Conservation (phyloP, 2,329 filamentous ascomycete species). For the Immersiporthe knoxdaviesiana region DNA sequence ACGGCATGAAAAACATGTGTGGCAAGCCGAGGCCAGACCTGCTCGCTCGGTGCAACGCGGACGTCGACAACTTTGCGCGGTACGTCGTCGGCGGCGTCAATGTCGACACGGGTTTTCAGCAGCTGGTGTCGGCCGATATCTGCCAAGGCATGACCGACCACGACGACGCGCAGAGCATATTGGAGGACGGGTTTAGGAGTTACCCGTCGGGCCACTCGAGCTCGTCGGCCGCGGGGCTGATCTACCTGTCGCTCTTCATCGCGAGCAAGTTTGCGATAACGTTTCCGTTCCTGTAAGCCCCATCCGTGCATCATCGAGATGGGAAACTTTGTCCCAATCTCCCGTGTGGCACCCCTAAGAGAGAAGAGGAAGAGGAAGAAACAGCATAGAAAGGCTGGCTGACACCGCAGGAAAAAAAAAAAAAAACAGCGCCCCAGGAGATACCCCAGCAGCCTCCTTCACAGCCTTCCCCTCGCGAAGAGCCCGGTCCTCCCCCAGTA, state of each 20-base stretch:
- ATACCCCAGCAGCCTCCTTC: conserved; percentile 51
- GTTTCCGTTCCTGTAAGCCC: conserved; percentile 62
- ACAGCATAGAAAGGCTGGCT: neutral
- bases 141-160: conserved; percentile 61
- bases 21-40: conserved; percentile 79
- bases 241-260: conserved; percentile 86
- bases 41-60: conserved; percentile 77
- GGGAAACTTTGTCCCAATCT: neutral
- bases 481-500: conserved; percentile 32
- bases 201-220: conserved; percentile 81
- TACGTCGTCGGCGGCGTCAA: conserved; percentile 67
- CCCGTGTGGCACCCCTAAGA: no score
- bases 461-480: conserved; percentile 76
- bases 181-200: conserved; percentile 82
- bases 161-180: conserved; percentile 51
- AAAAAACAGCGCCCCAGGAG: conserved; percentile 41
- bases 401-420: neutral
- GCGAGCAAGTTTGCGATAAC: conserved; percentile 80
- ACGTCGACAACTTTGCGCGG: conserved; percentile 63
- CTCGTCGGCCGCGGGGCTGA: conserved; percentile 75
- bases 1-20: conserved; percentile 80
- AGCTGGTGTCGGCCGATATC: conserved; percentile 73
- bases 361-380: neutral
- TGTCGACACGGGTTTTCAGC: conserved; percentile 59
- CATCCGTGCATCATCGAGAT: neutral